Base-by-base conservation (phyloP, 345 rosid genomes). In the Cardamine occulta region DNA sequence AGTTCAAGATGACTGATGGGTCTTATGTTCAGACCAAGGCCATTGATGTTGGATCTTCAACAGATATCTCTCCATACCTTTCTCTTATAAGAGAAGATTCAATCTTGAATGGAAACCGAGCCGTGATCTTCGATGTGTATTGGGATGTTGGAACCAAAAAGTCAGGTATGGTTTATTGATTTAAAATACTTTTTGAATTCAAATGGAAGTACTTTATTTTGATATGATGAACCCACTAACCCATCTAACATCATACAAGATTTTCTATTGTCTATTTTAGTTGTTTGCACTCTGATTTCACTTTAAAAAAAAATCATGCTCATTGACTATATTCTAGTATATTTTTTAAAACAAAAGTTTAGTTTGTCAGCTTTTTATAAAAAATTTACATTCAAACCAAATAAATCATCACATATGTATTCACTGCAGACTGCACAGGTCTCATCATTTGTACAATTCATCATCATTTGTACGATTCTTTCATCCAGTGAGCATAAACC, bases 1-100 rank as follows among this genome's bases (percentile, higher is more conserved):
- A 77, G 61, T 77, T 68, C 56, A 2, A 68, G 57, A 76, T 76
- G 80, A 76, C 74, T 8, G 80, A 76, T 44, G 80, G 80, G 23
- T 29, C 80, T 5, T 61, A 68, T 29, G 74, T 76, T 42, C 80
- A 76, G 56, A 76, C 80, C 1, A 76, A 76, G 31, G 28, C 70
- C 70, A 69, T 76, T 34, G 49, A 76, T 54, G 70, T 76, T 47
- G 70, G 7, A 40, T 54, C 70, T 23, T 53, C 74, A 53, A 69
- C 75, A 40, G 80, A 76, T 6, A 69, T 76, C 24, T 76, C 80
- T 4, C 70, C 65, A 0, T 69, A 76, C 70, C 80, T 76, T 47
- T 76, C 80, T 14, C 64, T 69, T 8, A 0, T 76, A 34, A 61
- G 80, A 76, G 74, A 76, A 61, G 70, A 76, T 45, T 68, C 80